These are phyloP conservation scores for Clausena lansium DNA, from an alignment of 345 rosid genomes.

Conservation along the genomic window DNA sequence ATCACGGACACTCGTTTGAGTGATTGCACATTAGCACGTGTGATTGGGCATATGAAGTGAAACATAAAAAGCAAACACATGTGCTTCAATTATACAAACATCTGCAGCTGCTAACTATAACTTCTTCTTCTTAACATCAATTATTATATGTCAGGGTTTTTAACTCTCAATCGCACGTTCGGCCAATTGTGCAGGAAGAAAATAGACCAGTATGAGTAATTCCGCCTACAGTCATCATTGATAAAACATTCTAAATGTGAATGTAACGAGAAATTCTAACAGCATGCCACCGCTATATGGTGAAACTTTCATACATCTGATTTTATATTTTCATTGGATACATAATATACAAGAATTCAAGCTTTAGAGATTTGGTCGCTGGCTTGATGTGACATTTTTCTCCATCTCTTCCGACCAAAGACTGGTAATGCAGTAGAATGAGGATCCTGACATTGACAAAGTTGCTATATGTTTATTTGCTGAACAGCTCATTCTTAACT, in stretches of 20 bases:
- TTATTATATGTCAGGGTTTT: not conserved
- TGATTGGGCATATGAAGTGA: conserved; percentile 15
- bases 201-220: not conserved
- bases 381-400: conserved; percentile 34
- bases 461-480: conserved; percentile 17
- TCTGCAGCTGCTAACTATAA: not conserved
- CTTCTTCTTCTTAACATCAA: not conserved
- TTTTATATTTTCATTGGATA: not conserved
- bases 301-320: conserved; percentile 15
- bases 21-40: conserved; percentile 36
- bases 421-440: conserved; percentile 16
- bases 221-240: not conserved
- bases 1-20: conserved; percentile 30
- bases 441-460: conserved; percentile 33
- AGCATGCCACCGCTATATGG: conserved; percentile 5
- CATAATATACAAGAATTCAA: conserved; percentile 19
- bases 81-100: conserved; percentile 22
- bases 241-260: conserved; percentile 23
- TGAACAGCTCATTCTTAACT: conserved; percentile 33
- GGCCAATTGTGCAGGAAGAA: not conserved
- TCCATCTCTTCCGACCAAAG: conserved; percentile 16
- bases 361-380: conserved; percentile 37
- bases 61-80: not conserved
- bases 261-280: conserved; percentile 25
- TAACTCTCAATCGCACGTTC: not conserved